A percentile compares a stretch with the other conserved stretches of the same genome.
phyloP scores from a whole-genome alignment of 1,139 yeast species.

The Protomyces macrosporus region DNA sequence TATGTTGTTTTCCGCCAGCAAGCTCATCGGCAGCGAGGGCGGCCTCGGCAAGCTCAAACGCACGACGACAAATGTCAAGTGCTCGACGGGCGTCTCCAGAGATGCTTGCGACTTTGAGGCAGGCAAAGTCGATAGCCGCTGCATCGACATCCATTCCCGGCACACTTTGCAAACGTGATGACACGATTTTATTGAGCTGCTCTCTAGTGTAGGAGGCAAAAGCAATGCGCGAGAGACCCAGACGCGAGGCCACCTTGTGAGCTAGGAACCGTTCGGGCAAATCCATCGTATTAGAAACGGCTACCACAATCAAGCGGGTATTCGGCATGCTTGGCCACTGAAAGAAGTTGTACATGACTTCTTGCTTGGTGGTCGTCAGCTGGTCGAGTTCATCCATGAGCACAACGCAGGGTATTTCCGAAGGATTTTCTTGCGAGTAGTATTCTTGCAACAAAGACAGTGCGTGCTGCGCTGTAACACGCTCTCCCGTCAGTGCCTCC shows the following conservation, averaged over 20 bases:
- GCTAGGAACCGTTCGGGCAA: slow-evolving; percentile 83
- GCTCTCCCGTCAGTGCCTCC: slow-evolving; percentile 63
- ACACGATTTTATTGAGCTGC: slow-evolving; percentile 70
- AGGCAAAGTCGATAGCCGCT: slow-evolving; percentile 86
- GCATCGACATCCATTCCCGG: slow-evolving; percentile 45
- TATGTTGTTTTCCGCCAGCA: slow-evolving; percentile 43
- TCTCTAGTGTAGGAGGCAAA: slow-evolving; percentile 82
- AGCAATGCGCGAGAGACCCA: slow-evolving; percentile 81
- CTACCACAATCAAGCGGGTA: slow-evolving; percentile 79
- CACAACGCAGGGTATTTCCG: slow-evolving; percentile 50
- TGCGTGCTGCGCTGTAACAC: slow-evolving; percentile 62
- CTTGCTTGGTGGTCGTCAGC: slow-evolving; percentile 75
- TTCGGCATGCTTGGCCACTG: slow-evolving; percentile 89
- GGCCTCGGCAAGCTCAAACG: slow-evolving; percentile 80
- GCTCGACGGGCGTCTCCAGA: slow-evolving; percentile 98
- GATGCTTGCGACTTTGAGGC: slow-evolving; percentile 90
- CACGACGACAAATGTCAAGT: slow-evolving; percentile 77
- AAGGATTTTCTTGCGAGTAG: slow-evolving; percentile 43
- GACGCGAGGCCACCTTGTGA: slow-evolving; percentile 83
- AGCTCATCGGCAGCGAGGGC: not conserved
- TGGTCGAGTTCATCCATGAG: slow-evolving; percentile 91
- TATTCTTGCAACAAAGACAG: slow-evolving; percentile 51
- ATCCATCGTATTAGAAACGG: slow-evolving; percentile 97
- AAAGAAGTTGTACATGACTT: slow-evolving; percentile 90
- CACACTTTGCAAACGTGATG: slow-evolving; percentile 58